A percentile compares a stretch with the other conserved stretches of the same genome.
Conservation (phyloP, 2,329 filamentous ascomycete genomes). For the Ophiocordyceps camponoti-rufipedis region DNA sequence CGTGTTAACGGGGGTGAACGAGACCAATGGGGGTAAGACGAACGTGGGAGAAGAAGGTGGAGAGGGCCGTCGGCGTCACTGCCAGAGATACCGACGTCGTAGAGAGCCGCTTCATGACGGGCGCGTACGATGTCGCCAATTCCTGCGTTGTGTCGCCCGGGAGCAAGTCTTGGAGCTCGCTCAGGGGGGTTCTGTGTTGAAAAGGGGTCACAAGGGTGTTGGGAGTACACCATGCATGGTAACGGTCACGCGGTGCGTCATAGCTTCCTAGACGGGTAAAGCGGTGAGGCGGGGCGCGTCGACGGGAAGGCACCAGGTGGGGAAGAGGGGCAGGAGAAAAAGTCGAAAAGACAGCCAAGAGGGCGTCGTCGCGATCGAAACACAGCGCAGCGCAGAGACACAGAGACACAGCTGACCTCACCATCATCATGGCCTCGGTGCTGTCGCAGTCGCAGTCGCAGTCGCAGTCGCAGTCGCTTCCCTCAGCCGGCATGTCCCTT, state of each 20-base stretch:
- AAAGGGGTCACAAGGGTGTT: not conserved
- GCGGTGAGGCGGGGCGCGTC: no score
- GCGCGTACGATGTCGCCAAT: not conserved
- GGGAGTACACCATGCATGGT: no score
- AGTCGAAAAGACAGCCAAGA: not conserved
- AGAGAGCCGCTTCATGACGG: constrained; percentile 39
- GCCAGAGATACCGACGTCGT: constrained; percentile 68
- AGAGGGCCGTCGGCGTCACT: constrained; percentile 72
- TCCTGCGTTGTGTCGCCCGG: not conserved
- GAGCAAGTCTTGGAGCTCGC: no score
- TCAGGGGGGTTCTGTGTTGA: no score
- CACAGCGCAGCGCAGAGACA: not conserved
- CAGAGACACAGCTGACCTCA: not conserved
- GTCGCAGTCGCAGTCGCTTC: constrained; percentile 12
- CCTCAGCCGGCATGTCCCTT: constrained; percentile 11
- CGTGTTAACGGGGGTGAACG: not conserved
- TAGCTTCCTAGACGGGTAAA: not conserved
- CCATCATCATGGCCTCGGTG: constrained; percentile 13
- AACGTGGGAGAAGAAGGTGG: constrained; percentile 77
- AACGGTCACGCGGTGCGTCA: not conserved
- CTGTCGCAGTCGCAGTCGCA: constrained; percentile 5
- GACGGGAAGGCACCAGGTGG: not conserved
- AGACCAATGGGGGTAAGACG: constrained; percentile 11
- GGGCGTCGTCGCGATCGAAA: no score
- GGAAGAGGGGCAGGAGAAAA: not conserved